phyloP scores from a whole-genome alignment of 139 green algal genomes.

The Asterochloris sp. region DNA sequence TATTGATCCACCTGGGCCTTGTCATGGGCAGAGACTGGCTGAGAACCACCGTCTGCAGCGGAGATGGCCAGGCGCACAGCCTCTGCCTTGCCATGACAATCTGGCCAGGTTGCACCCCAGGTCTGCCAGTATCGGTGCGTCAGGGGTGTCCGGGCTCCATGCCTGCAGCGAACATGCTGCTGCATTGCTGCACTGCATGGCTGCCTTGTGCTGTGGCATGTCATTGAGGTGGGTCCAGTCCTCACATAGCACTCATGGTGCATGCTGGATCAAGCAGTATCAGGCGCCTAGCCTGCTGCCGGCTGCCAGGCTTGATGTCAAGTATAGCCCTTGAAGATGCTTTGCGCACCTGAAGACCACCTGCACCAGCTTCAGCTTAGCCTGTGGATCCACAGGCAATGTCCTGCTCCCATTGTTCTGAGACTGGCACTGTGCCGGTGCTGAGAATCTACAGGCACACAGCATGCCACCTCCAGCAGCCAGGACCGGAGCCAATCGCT shows the following conservation, averaged over 20 bases:
- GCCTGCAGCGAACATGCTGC: conserved; percentile 31
- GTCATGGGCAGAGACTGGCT: conserved; percentile 34
- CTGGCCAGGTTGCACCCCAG: conserved; percentile 37
- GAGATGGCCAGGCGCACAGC: conserved; percentile 30
- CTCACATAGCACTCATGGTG: not conserved
- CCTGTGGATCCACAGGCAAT: conserved; percentile 1
- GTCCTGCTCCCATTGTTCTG: not conserved
- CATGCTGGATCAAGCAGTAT: not conserved
- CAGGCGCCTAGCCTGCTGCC: not conserved
- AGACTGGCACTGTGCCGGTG: not conserved
- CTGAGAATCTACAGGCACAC: not conserved
- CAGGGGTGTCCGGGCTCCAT: conserved; percentile 64
- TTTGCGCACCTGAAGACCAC: conserved; percentile 61
- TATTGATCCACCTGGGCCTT: conserved; percentile 36
- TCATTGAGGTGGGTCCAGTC: not conserved
- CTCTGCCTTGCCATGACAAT: conserved; percentile 15
- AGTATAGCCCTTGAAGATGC: not conserved
- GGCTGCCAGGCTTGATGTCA: not conserved
- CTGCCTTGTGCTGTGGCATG: not conserved
- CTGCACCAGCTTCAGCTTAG: conserved; percentile 57
- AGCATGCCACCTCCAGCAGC: not conserved
- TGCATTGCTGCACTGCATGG: not conserved
- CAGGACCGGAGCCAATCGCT: not conserved
- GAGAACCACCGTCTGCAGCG: conserved; percentile 17
- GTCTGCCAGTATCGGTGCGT: conserved; percentile 31